Evolutionary conservation across 1,139 yeast genomes (phyloP), one percentile per base, ranked within the genome.

Genomic region (Pichia sp.): DNA sequence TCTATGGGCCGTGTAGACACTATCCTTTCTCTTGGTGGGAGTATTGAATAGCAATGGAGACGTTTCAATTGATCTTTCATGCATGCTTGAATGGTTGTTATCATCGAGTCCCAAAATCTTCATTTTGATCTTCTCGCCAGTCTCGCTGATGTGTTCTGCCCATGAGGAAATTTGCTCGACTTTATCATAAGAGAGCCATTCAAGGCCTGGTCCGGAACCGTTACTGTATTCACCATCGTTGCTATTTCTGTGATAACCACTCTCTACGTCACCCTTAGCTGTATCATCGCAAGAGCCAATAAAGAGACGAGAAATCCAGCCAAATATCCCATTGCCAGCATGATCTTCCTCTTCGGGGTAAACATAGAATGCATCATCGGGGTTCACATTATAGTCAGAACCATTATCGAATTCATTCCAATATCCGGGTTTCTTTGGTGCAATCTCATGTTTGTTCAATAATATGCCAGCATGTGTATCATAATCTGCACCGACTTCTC

Each of bases 401-500:
- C 77, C 80, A 47, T 77, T 71, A 50, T 78, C 86, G 52, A 78
- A 78, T 55, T 78, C 86, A 51, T 78, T 78, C 86, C 86, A 78
- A 51, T 78, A 78, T 33, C 81, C 60, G 14, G 66, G 59, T 32
- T 62, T 56, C n/a, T 55, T 46, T 32, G 58, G 64, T 44, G 59
- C 33, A 11, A 37, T 44, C 16, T 58, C 58, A 42, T 59, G 46
- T 38, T 52, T 50, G 37, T 58, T 56, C 19, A 53, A 39, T 14
- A 57, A 34, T 12, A 58, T 57, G 1, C 62, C 58, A 19, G 21
- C n/a, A 26, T 30, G 24, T 30, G 22, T 17, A 17, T 14, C n/a
- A 14, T 24, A 6, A 15, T 16, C 27, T 6, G 26, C 21, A 13
- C 15, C 25, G 10, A 17, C 27, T 3, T 6, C 26, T 3, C 26